Conservation (phyloP, 1,139 yeast species). For the Candida sojae region DNA sequence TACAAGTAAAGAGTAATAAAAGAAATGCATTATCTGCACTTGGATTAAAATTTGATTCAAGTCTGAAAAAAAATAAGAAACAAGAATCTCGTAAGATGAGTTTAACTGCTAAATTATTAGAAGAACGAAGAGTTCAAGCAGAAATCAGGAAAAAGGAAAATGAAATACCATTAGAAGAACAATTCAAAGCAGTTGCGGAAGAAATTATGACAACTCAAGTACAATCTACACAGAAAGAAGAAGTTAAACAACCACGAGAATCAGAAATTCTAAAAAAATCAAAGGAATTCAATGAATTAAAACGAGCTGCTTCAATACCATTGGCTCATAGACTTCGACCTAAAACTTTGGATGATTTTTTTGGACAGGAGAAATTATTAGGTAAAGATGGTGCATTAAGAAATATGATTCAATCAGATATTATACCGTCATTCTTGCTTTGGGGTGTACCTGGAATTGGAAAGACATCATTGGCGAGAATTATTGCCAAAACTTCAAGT, state of each 20-base stretch:
- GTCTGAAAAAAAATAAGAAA: slow-evolving; percentile 19
- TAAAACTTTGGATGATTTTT: slow-evolving; percentile 65
- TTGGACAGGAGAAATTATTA: slow-evolving; percentile 83
- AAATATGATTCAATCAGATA: slow-evolving; percentile 61
- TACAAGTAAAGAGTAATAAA: slow-evolving; percentile 7
- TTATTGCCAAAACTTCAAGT: slow-evolving; percentile 55
- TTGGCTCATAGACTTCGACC: slow-evolving; percentile 89
- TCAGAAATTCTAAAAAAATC: slow-evolving; percentile 14
- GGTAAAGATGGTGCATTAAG: slow-evolving; percentile 73
- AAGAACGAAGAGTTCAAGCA: slow-evolving; percentile 28
- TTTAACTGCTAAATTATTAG: slow-evolving; percentile 33
- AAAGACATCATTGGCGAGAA: slow-evolving; percentile 74
- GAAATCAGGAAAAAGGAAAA: slow-evolving; percentile 11
- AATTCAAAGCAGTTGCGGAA: slow-evolving; percentile 8
- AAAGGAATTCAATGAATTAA: slow-evolving; percentile 28
- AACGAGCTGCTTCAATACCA: slow-evolving; percentile 59
- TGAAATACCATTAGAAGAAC: slow-evolving; percentile 12
- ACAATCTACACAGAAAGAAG: slow-evolving; percentile 1
- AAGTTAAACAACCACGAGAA: slow-evolving; percentile 7
- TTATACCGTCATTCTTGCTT: slow-evolving; percentile 79
- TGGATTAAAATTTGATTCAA: slow-evolving; percentile 31
- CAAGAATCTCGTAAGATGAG: slow-evolving; percentile 27
- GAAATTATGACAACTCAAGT: background rate
- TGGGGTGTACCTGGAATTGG: slow-evolving; percentile 99
- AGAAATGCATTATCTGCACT: slow-evolving; percentile 29